These are phyloP conservation scores for Xylaria scruposa DNA, from an alignment of 495 filamentous ascomycete genomes.

Conservation along the genomic window DNA sequence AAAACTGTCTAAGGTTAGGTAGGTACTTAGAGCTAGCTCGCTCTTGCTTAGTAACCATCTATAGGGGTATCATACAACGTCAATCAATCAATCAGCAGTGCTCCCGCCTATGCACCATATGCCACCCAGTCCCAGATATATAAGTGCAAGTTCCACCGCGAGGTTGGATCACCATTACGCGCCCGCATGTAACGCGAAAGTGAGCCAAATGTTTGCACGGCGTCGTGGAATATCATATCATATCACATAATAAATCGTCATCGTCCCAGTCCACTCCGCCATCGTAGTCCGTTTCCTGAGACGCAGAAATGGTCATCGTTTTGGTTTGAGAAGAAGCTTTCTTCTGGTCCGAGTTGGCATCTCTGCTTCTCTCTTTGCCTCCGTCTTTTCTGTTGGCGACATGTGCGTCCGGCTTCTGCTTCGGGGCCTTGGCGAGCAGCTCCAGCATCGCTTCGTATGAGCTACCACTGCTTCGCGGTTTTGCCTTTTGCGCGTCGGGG, in stretches of 20 bases:
- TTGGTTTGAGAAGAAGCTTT: neutral
- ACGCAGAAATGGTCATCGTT: slow-evolving; percentile 28
- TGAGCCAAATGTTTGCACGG: neutral
- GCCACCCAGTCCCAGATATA: neutral
- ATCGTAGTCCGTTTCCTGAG: slow-evolving; percentile 54
- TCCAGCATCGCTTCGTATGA: slow-evolving; percentile 40
- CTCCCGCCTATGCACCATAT: neutral
- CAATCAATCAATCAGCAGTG: neutral
- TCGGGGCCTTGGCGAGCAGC: slow-evolving; percentile 28
- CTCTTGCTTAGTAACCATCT: neutral
- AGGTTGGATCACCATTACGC: neutral
- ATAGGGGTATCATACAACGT: neutral
- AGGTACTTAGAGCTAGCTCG: neutral
- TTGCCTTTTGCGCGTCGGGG: neutral
- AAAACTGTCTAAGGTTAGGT: too few species aligned
- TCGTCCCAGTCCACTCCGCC: slow-evolving; percentile 41
- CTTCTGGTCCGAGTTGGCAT: neutral
- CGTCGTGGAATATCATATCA: neutral
- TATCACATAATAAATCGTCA: slow-evolving; percentile 25
- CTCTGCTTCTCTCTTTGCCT: neutral
- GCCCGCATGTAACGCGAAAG: neutral
- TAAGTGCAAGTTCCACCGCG: neutral
- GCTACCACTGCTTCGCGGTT: slow-evolving; percentile 11
- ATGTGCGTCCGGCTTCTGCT: slow-evolving; percentile 23
- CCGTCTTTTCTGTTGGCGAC: neutral